These are phyloP conservation scores for Withania somnifera DNA, from an alignment of 305 asterid species.

Conservation along the genomic window DNA sequence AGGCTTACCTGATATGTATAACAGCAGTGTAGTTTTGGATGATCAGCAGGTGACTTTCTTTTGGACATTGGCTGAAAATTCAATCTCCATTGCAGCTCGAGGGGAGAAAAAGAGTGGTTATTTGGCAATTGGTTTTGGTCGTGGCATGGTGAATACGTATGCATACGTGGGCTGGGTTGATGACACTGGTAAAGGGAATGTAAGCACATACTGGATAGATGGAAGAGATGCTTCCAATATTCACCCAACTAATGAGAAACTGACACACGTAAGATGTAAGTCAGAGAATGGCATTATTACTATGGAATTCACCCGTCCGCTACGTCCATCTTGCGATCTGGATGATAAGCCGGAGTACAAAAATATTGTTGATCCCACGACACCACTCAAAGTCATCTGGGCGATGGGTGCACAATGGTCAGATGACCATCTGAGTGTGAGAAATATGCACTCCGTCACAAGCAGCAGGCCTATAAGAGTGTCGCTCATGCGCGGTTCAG, in stretches of 20 bases:
- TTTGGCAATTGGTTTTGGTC: slow-evolving; percentile 88
- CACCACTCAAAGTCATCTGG: slow-evolving; percentile 85
- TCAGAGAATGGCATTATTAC: slow-evolving; percentile 93
- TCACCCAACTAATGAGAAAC: slow-evolving; percentile 70
- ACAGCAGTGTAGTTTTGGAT: slow-evolving; percentile 77
- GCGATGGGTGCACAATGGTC: slow-evolving; percentile 99
- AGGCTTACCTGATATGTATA: slow-evolving; percentile 94
- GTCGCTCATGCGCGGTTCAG: slow-evolving; percentile 73
- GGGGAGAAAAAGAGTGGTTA: slow-evolving; percentile 95
- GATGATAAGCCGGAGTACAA: slow-evolving; percentile 60
- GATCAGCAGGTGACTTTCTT: slow-evolving; percentile 95
- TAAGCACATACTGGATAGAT: slow-evolving; percentile 77
- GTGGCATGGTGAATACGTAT: slow-evolving; percentile 75
- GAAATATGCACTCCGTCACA: slow-evolving; percentile 85
- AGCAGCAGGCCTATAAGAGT: slow-evolving; percentile 93
- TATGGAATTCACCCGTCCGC: slow-evolving; percentile 85
- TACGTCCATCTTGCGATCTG: slow-evolving; percentile 52
- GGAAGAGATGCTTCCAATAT: slow-evolving; percentile 61
- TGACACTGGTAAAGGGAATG: slow-evolving; percentile 67
- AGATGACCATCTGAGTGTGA: slow-evolving; percentile 50
- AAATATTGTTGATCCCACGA: slow-evolving; percentile 76
- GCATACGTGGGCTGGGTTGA: slow-evolving; percentile 94
- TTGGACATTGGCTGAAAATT: slow-evolving; percentile 76
- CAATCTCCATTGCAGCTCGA: slow-evolving; percentile 89
- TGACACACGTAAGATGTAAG: slow-evolving; percentile 87